A percentile compares a stretch with the other conserved stretches of the same genome.
These are phyloP conservation scores for Paracoccidioides brasiliensis DNA, from an alignment of 2,329 filamentous ascomycete species.

Conservation along the genomic window DNA sequence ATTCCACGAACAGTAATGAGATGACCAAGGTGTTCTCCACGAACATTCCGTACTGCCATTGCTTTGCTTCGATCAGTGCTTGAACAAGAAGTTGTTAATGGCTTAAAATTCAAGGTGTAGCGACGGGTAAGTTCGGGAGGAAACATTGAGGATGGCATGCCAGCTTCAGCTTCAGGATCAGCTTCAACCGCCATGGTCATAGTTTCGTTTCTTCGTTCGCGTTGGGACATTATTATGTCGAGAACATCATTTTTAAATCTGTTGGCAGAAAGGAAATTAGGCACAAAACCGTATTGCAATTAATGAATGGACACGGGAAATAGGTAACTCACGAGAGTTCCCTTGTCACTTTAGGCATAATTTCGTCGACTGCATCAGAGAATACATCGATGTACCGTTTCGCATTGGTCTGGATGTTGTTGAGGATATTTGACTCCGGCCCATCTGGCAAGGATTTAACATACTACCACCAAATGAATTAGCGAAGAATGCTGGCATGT, in stretches of 20 bases:
- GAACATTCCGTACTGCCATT: conserved; percentile 83
- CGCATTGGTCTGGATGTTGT: conserved; percentile 79
- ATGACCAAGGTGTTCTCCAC: conserved; percentile 81
- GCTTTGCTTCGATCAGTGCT: conserved; percentile 50
- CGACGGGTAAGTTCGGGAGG: conserved; percentile 82
- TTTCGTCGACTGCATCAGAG: conserved; percentile 73
- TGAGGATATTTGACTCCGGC: conserved; percentile 53
- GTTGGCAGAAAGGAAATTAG: conserved; percentile 17
- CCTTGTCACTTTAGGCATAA: conserved; percentile 63
- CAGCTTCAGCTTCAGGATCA: conserved; percentile 42
- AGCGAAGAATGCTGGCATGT: neutral
- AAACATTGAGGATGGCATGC: conserved; percentile 62
- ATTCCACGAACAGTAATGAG: conserved; percentile 93
- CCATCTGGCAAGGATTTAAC: conserved; percentile 58
- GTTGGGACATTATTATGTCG: conserved; percentile 89
- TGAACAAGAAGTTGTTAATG: conserved; percentile 58
- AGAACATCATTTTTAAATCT: conserved; percentile 96
- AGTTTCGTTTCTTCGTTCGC: conserved; percentile 71
- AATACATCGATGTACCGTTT: conserved; percentile 91
- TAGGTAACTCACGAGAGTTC: conserved; percentile 55
- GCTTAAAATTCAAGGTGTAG: conserved; percentile 95
- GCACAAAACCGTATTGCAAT: neutral
- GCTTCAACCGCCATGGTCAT: conserved; percentile 55
- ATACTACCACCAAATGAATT: conserved; percentile 41
- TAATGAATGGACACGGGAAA: neutral